Percentiles rank a stretch among this genome's conserved stretches.
Evolutionary conservation across 257 asterid species (phyloP).

Genomic region (Misopates orontium): DNA sequence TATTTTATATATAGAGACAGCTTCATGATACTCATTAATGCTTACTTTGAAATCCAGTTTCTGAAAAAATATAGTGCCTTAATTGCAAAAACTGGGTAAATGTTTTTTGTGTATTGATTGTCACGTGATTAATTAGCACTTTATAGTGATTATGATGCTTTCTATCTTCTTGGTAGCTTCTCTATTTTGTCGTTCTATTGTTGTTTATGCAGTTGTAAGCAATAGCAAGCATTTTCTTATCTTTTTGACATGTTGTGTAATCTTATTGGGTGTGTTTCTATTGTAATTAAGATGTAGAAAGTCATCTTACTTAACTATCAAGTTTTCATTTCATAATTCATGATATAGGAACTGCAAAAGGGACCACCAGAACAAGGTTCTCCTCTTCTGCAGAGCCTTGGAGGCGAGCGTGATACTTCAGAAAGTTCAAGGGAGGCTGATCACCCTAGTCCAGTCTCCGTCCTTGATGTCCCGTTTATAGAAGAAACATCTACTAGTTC

Average conservation of each 20-base stretch:
- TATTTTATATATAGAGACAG: not conserved
- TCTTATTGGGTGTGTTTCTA: not conserved
- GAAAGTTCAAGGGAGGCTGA: slow-evolving; percentile 59
- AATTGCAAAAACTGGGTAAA: not conserved
- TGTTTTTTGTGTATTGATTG: not conserved
- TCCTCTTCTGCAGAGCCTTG: slow-evolving; percentile 28
- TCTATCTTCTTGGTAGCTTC: not conserved
- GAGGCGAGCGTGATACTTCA: slow-evolving; percentile 53
- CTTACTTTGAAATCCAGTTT: not conserved
- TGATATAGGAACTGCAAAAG: slow-evolving; percentile 40
- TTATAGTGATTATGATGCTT: not conserved
- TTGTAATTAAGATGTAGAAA: not conserved
- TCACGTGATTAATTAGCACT: not conserved
- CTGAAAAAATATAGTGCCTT: not conserved
- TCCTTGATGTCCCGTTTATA: slow-evolving; percentile 46
- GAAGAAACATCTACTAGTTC: slow-evolving; percentile 51
- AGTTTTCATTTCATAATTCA: not conserved
- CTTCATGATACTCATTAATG: not conserved
- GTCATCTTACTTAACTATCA: not conserved
- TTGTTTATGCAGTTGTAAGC: not conserved
- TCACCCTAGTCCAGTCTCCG: slow-evolving; percentile 66
- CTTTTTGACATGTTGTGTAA: not conserved
- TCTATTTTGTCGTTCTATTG: not conserved
- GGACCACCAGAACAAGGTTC: slow-evolving; percentile 34
- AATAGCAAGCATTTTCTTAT: not conserved